These are phyloP conservation scores for Podaxis carcinomalis DNA, from an alignment of 768 basidiomycete species.

Conservation along the genomic window DNA sequence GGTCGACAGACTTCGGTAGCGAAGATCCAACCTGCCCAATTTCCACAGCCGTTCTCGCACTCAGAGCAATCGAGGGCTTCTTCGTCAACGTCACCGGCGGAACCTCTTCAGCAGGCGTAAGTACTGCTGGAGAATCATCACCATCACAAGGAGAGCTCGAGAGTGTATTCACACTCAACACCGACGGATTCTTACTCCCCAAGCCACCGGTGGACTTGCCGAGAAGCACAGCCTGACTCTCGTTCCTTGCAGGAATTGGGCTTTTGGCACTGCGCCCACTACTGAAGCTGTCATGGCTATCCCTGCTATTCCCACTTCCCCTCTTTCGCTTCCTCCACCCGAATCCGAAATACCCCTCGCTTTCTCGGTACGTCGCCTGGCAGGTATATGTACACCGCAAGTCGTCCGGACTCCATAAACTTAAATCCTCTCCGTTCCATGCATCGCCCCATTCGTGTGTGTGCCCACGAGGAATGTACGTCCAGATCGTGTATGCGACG, in stretches of 20 bases:
- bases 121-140: neutral
- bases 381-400: conserved; percentile 18
- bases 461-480: conserved; percentile 74
- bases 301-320: conserved; percentile 5
- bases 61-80: conserved; percentile 2
- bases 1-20: neutral
- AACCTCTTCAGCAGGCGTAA: neutral
- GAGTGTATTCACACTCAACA: conserved; percentile 7
- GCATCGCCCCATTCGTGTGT: conserved; percentile 89
- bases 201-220: conserved; percentile 16
- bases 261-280: neutral
- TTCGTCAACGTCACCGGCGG: neutral
- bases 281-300: neutral
- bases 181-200: neutral
- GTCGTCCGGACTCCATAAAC: conserved; percentile 83
- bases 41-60: neutral
- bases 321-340: conserved; percentile 17
- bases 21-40: neutral
- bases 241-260: neutral
- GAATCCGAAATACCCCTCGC: neutral
- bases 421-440: conserved; percentile 96
- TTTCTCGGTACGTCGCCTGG: neutral
- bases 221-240: conserved; percentile 37
- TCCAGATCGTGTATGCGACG: conserved; percentile 85
- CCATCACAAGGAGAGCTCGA: neutral